These are phyloP conservation scores for Austroboletus niveus DNA, from an alignment of 1,284 basidiomycete genomes.

Conservation along the genomic window DNA sequence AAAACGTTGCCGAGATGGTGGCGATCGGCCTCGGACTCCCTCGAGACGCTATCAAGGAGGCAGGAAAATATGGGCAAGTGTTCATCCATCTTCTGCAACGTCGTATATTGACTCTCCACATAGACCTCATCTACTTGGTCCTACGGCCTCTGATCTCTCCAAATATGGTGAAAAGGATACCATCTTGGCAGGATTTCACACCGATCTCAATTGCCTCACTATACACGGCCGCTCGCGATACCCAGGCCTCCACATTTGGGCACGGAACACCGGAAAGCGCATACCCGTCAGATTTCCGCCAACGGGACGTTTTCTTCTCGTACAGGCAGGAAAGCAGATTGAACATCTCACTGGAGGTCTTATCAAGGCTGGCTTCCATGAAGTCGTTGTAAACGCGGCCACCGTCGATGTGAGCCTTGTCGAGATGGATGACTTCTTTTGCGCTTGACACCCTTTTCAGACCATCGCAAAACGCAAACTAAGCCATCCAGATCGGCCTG, in stretches of 20 bases:
- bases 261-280: conserved; percentile 84
- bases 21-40: conserved; percentile 78
- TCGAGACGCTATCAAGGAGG: conserved; percentile 64
- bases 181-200: conserved; percentile 90
- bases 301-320: conserved; percentile 67
- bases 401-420: conserved; percentile 59
- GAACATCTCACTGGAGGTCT: conserved; percentile 87
- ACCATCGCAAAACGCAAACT: conserved; percentile 61
- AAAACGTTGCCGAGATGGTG: conserved; percentile 79
- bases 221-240: conserved; percentile 89
- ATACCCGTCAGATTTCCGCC: conserved; percentile 81
- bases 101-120: neutral
- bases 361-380: conserved; percentile 90
- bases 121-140: conserved; percentile 86
- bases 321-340: conserved; percentile 91
- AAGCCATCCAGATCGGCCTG: conserved; percentile 68
- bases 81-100: neutral
- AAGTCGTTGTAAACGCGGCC: conserved; percentile 83
- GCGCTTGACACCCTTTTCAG: conserved; percentile 36
- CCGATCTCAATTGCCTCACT: conserved; percentile 80
- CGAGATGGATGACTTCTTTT: neutral
- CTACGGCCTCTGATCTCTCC: conserved; percentile 83
- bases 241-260: conserved; percentile 87
- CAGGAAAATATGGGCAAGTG: conserved; percentile 77
- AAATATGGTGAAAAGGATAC: conserved; percentile 77